phyloP scores from a whole-genome alignment of 2,329 filamentous ascomycete species.

The Scedosporium minutisporum region DNA sequence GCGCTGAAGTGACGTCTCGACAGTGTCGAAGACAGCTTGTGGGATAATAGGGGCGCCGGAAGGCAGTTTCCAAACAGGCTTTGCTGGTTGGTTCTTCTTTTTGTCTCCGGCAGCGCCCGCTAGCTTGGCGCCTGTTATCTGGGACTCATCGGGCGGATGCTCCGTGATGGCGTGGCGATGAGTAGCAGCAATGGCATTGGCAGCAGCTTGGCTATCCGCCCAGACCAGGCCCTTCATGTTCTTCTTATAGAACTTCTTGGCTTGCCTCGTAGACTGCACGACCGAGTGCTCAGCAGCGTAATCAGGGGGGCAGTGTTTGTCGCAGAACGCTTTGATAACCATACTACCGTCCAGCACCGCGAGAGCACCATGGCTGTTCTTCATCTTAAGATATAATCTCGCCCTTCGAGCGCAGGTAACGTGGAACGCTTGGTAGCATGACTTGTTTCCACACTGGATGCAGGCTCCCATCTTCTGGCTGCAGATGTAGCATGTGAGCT shows the following conservation, averaged over 20 bases:
- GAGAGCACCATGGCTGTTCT: slow-evolving; percentile 71
- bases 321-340: slow-evolving; percentile 87
- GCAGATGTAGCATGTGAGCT: slow-evolving; percentile 90
- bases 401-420: slow-evolving; percentile 89
- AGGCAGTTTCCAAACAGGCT: slow-evolving; percentile 79
- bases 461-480: slow-evolving; percentile 96
- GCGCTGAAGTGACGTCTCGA: slow-evolving; percentile 72
- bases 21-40: slow-evolving; percentile 73
- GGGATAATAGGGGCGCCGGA: slow-evolving; percentile 94
- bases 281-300: slow-evolving; percentile 83
- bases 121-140: slow-evolving; percentile 74
- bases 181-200: slow-evolving; percentile 67
- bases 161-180: slow-evolving; percentile 55
- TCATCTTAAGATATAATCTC: slow-evolving; percentile 90
- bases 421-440: slow-evolving; percentile 94
- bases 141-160: slow-evolving; percentile 69
- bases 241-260: slow-evolving; percentile 80
- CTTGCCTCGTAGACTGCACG: slow-evolving; percentile 66
- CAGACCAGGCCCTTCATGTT: slow-evolving; percentile 84
- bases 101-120: slow-evolving; percentile 65
- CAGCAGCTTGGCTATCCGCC: slow-evolving; percentile 82
- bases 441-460: slow-evolving; percentile 96
- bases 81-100: slow-evolving; percentile 59
- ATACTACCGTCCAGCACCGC: slow-evolving; percentile 70
- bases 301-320: slow-evolving; percentile 85